These are phyloP conservation scores for Ailanthus altissimus DNA, from an alignment of 345 rosid species.

Conservation along the genomic window DNA sequence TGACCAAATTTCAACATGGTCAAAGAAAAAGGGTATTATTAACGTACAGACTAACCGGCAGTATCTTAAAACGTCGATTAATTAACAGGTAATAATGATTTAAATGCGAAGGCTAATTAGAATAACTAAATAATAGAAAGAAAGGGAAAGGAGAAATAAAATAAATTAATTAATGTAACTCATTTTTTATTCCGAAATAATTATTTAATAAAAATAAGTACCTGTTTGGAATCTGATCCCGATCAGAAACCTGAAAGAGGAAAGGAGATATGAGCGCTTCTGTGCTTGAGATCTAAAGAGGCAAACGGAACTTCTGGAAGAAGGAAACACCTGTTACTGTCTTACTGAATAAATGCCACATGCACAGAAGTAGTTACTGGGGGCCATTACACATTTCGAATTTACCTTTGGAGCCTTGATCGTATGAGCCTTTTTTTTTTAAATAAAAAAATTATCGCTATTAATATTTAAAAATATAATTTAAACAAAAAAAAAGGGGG, in stretches of 20 bases:
- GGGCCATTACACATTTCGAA: neutral
- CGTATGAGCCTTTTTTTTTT: no score
- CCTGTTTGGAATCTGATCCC: neutral
- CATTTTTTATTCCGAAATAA: neutral
- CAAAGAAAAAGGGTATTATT: neutral
- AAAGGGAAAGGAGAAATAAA: no score
- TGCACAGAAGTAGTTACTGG: neutral
- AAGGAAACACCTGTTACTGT: neutral
- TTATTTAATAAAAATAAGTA: neutral
- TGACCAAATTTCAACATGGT: conserved; percentile 4
- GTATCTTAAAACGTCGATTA: neutral
- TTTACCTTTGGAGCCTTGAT: neutral
- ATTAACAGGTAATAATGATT: neutral
- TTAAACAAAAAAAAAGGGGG: no score
- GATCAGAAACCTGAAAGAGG: neutral
- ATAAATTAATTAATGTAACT: no score
- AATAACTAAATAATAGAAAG: neutral
- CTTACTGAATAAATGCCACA: neutral
- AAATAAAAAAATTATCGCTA: no score
- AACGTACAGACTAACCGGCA: neutral
- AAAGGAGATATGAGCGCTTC: neutral
- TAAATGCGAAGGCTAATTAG: neutral
- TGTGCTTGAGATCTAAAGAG: neutral
- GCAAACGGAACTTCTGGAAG: neutral
- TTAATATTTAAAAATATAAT: no score